Conservation (phyloP, 306 rosid genomes). For the Dalbergia cultrata region DNA sequence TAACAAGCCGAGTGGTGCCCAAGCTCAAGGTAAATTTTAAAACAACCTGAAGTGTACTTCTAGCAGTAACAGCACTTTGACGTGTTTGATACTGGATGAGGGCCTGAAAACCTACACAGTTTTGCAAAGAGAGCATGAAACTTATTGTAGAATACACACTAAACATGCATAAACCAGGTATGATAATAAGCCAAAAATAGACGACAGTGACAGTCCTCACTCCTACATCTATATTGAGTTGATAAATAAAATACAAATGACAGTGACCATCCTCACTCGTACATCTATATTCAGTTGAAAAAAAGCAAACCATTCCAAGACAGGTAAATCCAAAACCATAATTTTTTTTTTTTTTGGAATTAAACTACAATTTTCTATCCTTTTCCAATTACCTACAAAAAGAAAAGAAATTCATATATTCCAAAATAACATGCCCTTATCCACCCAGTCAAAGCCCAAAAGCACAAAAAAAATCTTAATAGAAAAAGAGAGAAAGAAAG, state of each 20-base stretch:
- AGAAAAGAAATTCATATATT: neutral
- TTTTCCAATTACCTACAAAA: slow-evolving; percentile 30
- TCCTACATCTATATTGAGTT: slow-evolving; percentile 5
- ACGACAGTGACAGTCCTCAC: slow-evolving; percentile 8
- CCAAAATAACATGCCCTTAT: slow-evolving; percentile 32
- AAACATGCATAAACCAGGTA: slow-evolving; percentile 34
- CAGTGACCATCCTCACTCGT: slow-evolving; percentile 12
- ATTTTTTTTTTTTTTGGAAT: slow-evolving; percentile 1
- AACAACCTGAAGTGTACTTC: slow-evolving; percentile 91
- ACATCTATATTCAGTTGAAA: slow-evolving; percentile 17
- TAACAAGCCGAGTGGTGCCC: slow-evolving; percentile 30
- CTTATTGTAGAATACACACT: slow-evolving; percentile 38
- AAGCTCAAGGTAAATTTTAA: slow-evolving; percentile 24
- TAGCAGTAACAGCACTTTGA: slow-evolving; percentile 87
- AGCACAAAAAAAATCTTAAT: slow-evolving; percentile 33
- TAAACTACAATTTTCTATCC: slow-evolving; percentile 24
- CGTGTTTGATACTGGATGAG: slow-evolving; percentile 89
- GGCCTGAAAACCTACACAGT: slow-evolving; percentile 90
- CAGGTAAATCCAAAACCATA: slow-evolving; percentile 20
- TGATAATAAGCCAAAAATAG: neutral
- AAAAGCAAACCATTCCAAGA: slow-evolving; percentile 25
- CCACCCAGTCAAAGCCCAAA: slow-evolving; percentile 30
- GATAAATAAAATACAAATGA: neutral
- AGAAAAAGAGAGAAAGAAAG: slow-evolving; percentile 59
- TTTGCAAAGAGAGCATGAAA: slow-evolving; percentile 51